A percentile compares a stretch with the other conserved stretches of the same genome.
phyloP scores from a whole-genome alignment of 805 yeast genomes.

The Metschnikowia santaceciliae region DNA sequence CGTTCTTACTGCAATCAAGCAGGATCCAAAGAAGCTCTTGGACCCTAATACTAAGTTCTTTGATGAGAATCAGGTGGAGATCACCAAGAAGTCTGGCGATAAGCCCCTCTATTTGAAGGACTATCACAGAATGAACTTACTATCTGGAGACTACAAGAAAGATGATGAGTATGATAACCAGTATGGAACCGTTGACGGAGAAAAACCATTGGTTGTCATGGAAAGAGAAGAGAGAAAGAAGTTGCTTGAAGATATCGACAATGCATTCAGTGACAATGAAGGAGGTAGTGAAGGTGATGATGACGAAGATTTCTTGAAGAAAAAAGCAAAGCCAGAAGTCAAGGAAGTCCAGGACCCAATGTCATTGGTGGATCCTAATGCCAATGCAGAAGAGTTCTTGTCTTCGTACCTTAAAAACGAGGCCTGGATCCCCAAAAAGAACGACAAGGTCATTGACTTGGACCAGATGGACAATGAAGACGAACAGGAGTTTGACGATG shows the following conservation, averaged over 20 bases:
- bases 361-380: slow-evolving; percentile 54
- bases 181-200: slow-evolving; percentile 44
- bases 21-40: slow-evolving; percentile 60
- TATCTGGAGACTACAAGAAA: slow-evolving; percentile 61
- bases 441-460: slow-evolving; percentile 52
- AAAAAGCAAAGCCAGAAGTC: slow-evolving; percentile 41
- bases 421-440: slow-evolving; percentile 84
- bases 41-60: slow-evolving; percentile 73
- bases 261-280: slow-evolving; percentile 46
- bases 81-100: slow-evolving; percentile 13
- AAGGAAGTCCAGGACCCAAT: slow-evolving; percentile 22
- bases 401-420: slow-evolving; percentile 66
- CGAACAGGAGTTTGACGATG: slow-evolving; percentile 86
- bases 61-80: slow-evolving; percentile 52
- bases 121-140: slow-evolving; percentile 79
- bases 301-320: slow-evolving; percentile 53
- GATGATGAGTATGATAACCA: slow-evolving; percentile 29
- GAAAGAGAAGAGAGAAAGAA: slow-evolving; percentile 72
- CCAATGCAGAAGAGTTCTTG: slow-evolving; percentile 65
- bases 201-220: slow-evolving; percentile 69
- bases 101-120: slow-evolving; percentile 89
- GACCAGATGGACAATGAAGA: slow-evolving; percentile 52
- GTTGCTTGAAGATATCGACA: slow-evolving; percentile 72
- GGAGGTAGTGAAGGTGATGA: slow-evolving; percentile 42
- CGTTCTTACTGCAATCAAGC: slow-evolving; percentile 66